Evolutionary conservation across 2,329 filamentous ascomycete species (phyloP).

Genomic region (Fusarium sp.): DNA sequence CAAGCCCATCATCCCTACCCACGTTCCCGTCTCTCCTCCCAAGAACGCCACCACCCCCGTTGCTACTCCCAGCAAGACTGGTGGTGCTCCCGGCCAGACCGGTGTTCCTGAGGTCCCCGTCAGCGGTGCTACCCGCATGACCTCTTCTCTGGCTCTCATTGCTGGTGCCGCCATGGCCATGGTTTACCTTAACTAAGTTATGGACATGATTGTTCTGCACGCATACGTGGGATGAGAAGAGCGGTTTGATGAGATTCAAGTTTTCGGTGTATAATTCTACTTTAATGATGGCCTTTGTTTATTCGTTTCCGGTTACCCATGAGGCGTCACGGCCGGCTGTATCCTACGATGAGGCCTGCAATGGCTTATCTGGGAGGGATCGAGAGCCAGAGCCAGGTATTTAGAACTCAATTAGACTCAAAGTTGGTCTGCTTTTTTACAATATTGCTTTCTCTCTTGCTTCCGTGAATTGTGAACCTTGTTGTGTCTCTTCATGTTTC

Average conservation of each 20-base stretch:
- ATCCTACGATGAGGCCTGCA: constrained; percentile 33
- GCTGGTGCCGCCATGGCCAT: constrained; percentile 50
- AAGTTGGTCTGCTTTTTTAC: constrained; percentile 28
- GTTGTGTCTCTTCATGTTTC: not conserved
- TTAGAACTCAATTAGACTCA: constrained; percentile 42
- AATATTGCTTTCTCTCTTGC: not conserved
- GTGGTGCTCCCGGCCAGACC: constrained; percentile 10
- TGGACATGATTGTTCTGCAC: constrained; percentile 35
- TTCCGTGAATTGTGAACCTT: not conserved
- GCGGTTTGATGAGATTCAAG: constrained; percentile 41
- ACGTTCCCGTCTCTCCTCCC: constrained; percentile 15
- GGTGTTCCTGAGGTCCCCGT: constrained; percentile 44
- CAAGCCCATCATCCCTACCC: constrained; percentile 33
- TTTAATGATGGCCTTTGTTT: constrained; percentile 45
- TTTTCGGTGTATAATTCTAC: constrained; percentile 45
- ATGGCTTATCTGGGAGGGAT: constrained; percentile 37
- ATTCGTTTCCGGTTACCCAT: constrained; percentile 45
- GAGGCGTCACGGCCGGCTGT: constrained; percentile 43
- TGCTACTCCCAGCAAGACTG: constrained; percentile 28
- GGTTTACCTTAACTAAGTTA: constrained; percentile 49
- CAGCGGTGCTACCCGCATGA: constrained; percentile 47
- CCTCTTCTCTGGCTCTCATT: constrained; percentile 49
- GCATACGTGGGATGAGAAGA: constrained; percentile 29
- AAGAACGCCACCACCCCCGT: constrained; percentile 21
- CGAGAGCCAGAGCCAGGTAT: constrained; percentile 38